phyloP scores from a whole-genome alignment of 176 grass and related monocot genomes.

The Oryza glaberrima region DNA sequence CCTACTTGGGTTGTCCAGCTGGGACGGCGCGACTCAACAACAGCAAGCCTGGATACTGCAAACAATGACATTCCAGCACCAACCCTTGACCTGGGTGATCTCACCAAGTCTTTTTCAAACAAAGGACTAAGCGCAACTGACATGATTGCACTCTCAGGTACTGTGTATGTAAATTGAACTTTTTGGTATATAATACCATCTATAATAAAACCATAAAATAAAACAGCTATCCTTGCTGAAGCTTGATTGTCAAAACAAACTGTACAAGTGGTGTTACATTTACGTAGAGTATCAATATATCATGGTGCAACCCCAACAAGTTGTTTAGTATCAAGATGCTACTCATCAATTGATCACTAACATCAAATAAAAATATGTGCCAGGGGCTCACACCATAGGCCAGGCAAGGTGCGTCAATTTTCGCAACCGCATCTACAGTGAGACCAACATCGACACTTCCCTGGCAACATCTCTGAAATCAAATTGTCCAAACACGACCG shows the following conservation, averaged over 20 bases:
- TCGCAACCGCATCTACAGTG: constrained; percentile 52
- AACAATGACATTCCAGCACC: constrained; percentile 58
- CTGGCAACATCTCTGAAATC: constrained; percentile 41
- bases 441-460: constrained; percentile 52
- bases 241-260: no score
- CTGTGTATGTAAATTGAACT: neutral
- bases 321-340: neutral
- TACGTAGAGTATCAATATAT: no score
- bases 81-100: constrained; percentile 39
- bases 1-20: constrained; percentile 58
- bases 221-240: no score
- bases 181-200: neutral
- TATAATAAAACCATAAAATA: neutral
- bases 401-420: constrained; percentile 57
- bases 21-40: constrained; percentile 57
- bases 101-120: constrained; percentile 54
- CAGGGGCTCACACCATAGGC: constrained; percentile 55
- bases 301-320: neutral
- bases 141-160: constrained; percentile 74
- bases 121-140: constrained; percentile 56
- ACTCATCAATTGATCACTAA: neutral
- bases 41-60: constrained; percentile 53
- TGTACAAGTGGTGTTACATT: no score
- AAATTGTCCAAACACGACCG: constrained; percentile 48
- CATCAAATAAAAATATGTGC: neutral